Percentiles rank a stretch among this genome's conserved stretches.
phyloP scores from a whole-genome alignment of 2,329 filamentous ascomycete genomes.

The Talaromyces sp. region DNA sequence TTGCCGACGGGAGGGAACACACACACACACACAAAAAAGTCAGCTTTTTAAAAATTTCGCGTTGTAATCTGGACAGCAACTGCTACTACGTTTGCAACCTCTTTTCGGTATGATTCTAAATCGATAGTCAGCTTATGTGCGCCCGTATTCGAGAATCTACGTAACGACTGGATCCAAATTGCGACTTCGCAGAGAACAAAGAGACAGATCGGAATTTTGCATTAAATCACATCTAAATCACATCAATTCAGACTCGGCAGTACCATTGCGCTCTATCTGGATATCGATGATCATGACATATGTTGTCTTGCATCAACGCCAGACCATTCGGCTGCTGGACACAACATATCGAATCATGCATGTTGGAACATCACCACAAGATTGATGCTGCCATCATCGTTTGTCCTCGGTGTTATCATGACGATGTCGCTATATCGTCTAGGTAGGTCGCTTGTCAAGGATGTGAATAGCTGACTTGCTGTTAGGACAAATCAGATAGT shows the following conservation, averaged over 20 bases:
- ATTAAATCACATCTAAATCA: slow-evolving; percentile 11
- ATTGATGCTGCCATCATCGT: neutral
- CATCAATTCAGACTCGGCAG: slow-evolving; percentile 5
- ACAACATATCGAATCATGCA: neutral
- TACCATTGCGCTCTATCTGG: neutral
- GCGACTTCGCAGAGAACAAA: slow-evolving; percentile 25
- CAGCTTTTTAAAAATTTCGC: slow-evolving; percentile 31
- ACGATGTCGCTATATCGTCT: neutral
- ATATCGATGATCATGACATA: neutral
- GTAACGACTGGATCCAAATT: slow-evolving; percentile 43
- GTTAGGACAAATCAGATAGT: slow-evolving; percentile 18
- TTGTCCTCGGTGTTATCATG: neutral
- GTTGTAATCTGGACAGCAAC: slow-evolving; percentile 47
- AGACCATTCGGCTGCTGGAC: neutral
- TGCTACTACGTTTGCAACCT: slow-evolving; percentile 36
- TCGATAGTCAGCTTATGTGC: slow-evolving; percentile 40
- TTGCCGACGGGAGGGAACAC: slow-evolving; percentile 38
- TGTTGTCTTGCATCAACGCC: neutral
- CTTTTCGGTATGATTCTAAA: slow-evolving; percentile 37
- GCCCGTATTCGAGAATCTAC: slow-evolving; percentile 36
- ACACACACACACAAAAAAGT: slow-evolving; percentile 30
- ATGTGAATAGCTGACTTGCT: slow-evolving; percentile 5
- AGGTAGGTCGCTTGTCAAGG: slow-evolving; percentile 12
- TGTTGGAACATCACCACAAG: neutral
- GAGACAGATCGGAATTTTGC: slow-evolving; percentile 8